phyloP scores from a whole-genome alignment of 176 grass and related monocot species.

The Triticum timopheevii region DNA sequence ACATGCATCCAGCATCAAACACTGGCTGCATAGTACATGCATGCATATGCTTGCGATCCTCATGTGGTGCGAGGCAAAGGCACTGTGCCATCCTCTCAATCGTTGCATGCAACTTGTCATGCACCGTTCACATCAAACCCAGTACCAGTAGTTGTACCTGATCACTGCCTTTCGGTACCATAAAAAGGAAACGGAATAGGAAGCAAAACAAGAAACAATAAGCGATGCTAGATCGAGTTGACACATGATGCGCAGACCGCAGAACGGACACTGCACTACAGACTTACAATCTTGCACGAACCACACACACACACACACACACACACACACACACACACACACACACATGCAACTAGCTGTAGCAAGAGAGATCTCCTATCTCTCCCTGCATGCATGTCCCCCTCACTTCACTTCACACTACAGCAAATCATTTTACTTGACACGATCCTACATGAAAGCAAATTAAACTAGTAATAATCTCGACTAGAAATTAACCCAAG shows the following conservation, averaged over 20 bases:
- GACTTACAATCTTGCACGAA: constrained; percentile 34
- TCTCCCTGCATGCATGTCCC: neutral
- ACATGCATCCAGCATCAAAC: constrained; percentile 15
- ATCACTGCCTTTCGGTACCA: constrained; percentile 32
- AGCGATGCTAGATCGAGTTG: constrained; percentile 40
- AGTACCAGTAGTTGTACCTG: neutral
- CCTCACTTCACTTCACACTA: neutral
- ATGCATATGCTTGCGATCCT: constrained; percentile 19
- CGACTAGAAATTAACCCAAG: constrained; percentile 10
- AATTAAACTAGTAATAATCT: neutral
- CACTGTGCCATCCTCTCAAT: constrained; percentile 14
- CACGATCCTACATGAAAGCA: constrained; percentile 11
- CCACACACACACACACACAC: neutral
- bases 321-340: neutral
- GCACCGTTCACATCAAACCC: constrained; percentile 45
- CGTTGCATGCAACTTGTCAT: constrained; percentile 30
- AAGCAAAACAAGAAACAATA: constrained; percentile 55
- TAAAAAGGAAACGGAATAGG: constrained; percentile 50
- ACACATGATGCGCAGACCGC: constrained; percentile 39
- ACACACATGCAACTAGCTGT: neutral
- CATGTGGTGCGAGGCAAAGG: constrained; percentile 26
- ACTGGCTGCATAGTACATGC: neutral
- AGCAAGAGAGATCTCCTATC: constrained; percentile 42
- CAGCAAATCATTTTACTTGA: constrained; percentile 20
- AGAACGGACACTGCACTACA: constrained; percentile 15